Conservation (phyloP, 2,329 filamentous ascomycete genomes). For the Aspergillus sclerotialis region DNA sequence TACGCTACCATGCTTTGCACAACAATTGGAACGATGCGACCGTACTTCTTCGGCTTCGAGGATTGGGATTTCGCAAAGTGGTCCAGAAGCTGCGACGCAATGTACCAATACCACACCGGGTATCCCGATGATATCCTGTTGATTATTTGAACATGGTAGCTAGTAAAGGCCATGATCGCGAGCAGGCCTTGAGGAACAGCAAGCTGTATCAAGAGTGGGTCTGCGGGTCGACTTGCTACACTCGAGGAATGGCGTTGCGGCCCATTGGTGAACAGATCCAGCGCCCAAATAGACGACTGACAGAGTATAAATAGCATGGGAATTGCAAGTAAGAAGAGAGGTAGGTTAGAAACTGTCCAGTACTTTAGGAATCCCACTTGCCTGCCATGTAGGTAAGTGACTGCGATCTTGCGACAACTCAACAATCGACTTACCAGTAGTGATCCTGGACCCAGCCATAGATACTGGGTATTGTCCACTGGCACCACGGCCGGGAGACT, state of each 20-base stretch:
- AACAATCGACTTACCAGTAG: slow-evolving; percentile 65
- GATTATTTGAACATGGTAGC: slow-evolving; percentile 90
- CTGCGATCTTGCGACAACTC: not conserved
- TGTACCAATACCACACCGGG: slow-evolving; percentile 80
- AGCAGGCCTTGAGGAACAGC: slow-evolving; percentile 68
- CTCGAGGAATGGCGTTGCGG: slow-evolving; percentile 17
- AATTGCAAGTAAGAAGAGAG: slow-evolving; percentile 75
- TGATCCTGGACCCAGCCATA: slow-evolving; percentile 82
- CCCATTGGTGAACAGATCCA: too few species aligned
- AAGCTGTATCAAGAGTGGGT: slow-evolving; percentile 45
- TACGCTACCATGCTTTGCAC: slow-evolving; percentile 73
- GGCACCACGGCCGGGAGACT: slow-evolving; percentile 65
- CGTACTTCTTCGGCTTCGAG: slow-evolving; percentile 6
- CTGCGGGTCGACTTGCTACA: slow-evolving; percentile 7
- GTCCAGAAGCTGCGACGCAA: slow-evolving; percentile 45
- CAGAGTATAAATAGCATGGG: slow-evolving; percentile 68
- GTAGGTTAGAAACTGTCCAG: slow-evolving; percentile 80
- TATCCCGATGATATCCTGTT: slow-evolving; percentile 83
- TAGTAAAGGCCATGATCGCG: slow-evolving; percentile 63
- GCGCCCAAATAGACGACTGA: slow-evolving; percentile 49
- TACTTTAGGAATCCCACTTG: slow-evolving; percentile 81
- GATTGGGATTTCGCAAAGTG: slow-evolving; percentile 8
- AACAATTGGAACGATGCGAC: slow-evolving; percentile 25
- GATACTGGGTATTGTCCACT: slow-evolving; percentile 67
- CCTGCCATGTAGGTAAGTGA: slow-evolving; percentile 47